Percentiles rank a stretch among this genome's conserved stretches.
Evolutionary conservation across 1,139 yeast species (phyloP).

Genomic region (Kodamaea arcana): DNA sequence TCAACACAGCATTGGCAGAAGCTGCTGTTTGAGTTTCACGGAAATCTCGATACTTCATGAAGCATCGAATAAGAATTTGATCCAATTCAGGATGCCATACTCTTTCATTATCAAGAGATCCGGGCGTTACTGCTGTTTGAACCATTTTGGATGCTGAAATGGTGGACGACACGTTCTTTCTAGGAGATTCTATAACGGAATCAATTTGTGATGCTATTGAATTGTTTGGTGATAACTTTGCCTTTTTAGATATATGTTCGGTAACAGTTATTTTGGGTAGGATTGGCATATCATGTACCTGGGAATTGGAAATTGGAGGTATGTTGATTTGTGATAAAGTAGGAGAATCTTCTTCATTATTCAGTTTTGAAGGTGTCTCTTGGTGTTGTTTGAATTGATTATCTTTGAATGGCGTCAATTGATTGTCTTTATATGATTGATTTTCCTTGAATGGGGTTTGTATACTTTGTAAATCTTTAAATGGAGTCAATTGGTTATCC

Average conservation of each 20-base stretch:
- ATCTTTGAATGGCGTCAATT: not conserved
- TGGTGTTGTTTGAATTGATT: too few relatives aligned
- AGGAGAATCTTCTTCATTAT: not conserved
- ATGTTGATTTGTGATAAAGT: not conserved
- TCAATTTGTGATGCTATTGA: conserved; percentile 38
- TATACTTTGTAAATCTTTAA: not conserved
- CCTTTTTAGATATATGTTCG: conserved; percentile 2
- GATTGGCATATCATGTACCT: not conserved
- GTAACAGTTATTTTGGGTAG: not conserved
- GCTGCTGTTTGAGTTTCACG: conserved; percentile 22
- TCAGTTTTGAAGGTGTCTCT: too few relatives aligned
- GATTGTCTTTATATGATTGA: not conserved
- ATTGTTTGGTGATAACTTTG: conserved; percentile 29
- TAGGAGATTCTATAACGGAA: conserved; percentile 34
- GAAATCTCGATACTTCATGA: conserved; percentile 34
- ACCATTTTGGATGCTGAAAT: conserved; percentile 5
- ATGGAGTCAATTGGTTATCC: not conserved
- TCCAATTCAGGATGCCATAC: conserved; percentile 41
- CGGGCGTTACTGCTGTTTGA: conserved; percentile 2
- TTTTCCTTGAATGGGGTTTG: not conserved
- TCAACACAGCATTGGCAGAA: conserved; percentile 17
- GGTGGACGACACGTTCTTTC: conserved; percentile 1
- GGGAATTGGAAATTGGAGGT: not conserved
- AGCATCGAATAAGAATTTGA: conserved; percentile 33
- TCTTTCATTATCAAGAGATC: conserved; percentile 14